A percentile compares a stretch with the other conserved stretches of the same genome.
Evolutionary conservation across 495 filamentous ascomycete species (phyloP).

Genomic region (Talaromyces adpressus): DNA sequence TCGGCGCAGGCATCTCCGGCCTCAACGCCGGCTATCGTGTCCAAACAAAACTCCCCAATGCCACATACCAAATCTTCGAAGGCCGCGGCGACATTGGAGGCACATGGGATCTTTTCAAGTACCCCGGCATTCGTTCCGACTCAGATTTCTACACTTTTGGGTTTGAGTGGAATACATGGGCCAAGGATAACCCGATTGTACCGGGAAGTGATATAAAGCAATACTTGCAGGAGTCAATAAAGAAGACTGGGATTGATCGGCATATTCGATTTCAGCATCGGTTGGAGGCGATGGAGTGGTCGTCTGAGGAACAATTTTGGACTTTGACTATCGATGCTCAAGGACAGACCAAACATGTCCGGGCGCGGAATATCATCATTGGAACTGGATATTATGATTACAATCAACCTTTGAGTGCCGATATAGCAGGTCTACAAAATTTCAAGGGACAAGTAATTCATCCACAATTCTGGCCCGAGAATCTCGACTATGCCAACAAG

Average conservation of each 20-base stretch:
- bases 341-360: slow-evolving; percentile 37
- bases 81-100: slow-evolving; percentile 53
- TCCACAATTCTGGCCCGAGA: slow-evolving; percentile 47
- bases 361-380: slow-evolving; percentile 50
- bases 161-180: slow-evolving; percentile 64
- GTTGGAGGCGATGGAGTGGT: slow-evolving; percentile 52
- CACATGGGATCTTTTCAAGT: slow-evolving; percentile 68
- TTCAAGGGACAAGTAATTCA: slow-evolving; percentile 42
- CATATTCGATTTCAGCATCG: slow-evolving; percentile 55
- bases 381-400: slow-evolving; percentile 63
- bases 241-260: slow-evolving; percentile 52
- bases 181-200: slow-evolving; percentile 50
- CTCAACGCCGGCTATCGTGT: slow-evolving; percentile 70
- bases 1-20: slow-evolving; percentile 70
- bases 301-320: slow-evolving; percentile 53
- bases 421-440: slow-evolving; percentile 34
- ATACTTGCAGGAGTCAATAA: slow-evolving; percentile 56
- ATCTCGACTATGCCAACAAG: slow-evolving; percentile 42
- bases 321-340: slow-evolving; percentile 46
- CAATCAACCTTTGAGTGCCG: slow-evolving; percentile 43
- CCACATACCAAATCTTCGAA: slow-evolving; percentile 56
- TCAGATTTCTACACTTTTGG: slow-evolving; percentile 62
- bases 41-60: slow-evolving; percentile 49
- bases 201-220: slow-evolving; percentile 49
- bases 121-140: slow-evolving; percentile 63